Evolutionary conservation across 192 early-diverging fungal genomes (phyloP), one percentile per base, ranked within the genome.

Genomic region (Podila epicladia): DNA sequence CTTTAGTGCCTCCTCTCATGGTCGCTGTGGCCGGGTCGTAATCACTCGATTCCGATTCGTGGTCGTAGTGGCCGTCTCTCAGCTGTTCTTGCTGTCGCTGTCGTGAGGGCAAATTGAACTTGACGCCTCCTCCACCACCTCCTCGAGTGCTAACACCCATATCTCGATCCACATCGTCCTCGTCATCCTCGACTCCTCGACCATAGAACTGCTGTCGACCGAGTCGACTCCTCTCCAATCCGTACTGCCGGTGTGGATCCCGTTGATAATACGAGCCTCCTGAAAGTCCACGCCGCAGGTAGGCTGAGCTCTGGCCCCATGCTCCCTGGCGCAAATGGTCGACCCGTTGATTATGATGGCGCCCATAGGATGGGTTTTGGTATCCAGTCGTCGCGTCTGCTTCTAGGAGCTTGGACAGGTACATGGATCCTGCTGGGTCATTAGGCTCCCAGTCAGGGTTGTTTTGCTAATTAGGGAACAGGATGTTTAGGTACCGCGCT

Each of bases 371-470:
- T 9, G 53, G 53, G 29, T 65, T 48, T n/a, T 24, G 24, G 4
- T 55, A 22, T 2, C 53, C 17, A 12, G 50, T 38, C 38, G 60
- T 65, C 51, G 82, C 59, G 15, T 86, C 83, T 37, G 85, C 74
- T 37, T 87, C 85, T 20, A 89, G 51, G 9, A 94, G 84, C 5
- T 89, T 87, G 38, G 91, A 89, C 26, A 97, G 75, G 67, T 95
- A 99, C 82, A 91, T 77, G 19, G 95, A 95, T 4, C 91, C 95
- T 5, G 92, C 89, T 26, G 87, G 90, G 66, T 94, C 90, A 29
- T 88, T 89, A 8, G 95, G 95, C 73, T 95, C 91, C 97, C 97
- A 99, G 35, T 93, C 93, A 5, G 97, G 97, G 75, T 99, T 93
- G 75, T 98, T 91, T 12, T 90, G 89, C 91, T 92, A 72, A 19